phyloP scores from a whole-genome alignment of 768 basidiomycete genomes.

The Leccinum obscurum region DNA sequence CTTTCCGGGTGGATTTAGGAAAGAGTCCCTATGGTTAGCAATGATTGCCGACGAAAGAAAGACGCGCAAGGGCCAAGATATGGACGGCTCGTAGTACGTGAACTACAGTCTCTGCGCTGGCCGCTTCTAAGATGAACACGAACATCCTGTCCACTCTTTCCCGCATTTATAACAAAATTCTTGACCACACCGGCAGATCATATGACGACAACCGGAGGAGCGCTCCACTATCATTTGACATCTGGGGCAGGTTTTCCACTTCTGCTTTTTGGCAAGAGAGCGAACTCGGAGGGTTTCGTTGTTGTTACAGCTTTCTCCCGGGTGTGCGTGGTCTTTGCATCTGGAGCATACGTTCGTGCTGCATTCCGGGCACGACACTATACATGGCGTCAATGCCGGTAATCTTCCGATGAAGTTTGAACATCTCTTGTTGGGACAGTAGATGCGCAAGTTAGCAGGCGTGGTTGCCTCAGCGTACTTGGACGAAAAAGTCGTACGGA shows the following conservation, averaged over 20 bases:
- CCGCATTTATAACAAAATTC: slow-evolving; percentile 28
- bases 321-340: slow-evolving; percentile 52
- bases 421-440: slow-evolving; percentile 48
- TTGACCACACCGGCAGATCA: slow-evolving; percentile 50
- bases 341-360: slow-evolving; percentile 39
- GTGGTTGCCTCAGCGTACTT: slow-evolving; percentile 51
- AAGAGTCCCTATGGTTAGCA: too few species aligned
- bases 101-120: neutral
- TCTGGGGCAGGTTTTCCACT: slow-evolving; percentile 64
- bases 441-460: slow-evolving; percentile 45
- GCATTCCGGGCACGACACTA: slow-evolving; percentile 44
- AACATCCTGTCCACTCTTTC: slow-evolving; percentile 5
- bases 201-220: slow-evolving; percentile 53
- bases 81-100: neutral
- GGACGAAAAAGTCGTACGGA: slow-evolving; percentile 36
- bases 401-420: slow-evolving; percentile 49
- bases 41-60: neutral
- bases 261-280: slow-evolving; percentile 44
- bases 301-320: slow-evolving; percentile 39
- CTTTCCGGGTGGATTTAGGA: neutral
- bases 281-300: slow-evolving; percentile 42
- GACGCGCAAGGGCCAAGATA: neutral
- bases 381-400: slow-evolving; percentile 24
- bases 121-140: neutral
- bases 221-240: slow-evolving; percentile 59